Conservation (phyloP, 768 basidiomycete species). For the Lentinus brumalis region DNA sequence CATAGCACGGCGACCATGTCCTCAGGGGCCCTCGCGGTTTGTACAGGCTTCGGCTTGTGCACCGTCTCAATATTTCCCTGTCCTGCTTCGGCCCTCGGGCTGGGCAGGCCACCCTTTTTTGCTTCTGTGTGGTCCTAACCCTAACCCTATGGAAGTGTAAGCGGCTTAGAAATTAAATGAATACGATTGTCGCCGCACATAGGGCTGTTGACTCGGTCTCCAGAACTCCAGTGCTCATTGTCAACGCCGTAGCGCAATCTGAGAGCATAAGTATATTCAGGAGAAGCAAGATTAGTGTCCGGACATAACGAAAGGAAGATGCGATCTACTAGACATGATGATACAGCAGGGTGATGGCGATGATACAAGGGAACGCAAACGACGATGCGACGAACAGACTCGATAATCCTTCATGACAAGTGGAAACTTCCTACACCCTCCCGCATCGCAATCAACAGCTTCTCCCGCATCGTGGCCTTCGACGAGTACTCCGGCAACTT, state of each 20-base stretch:
- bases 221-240: too few relatives aligned
- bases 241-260: neutral
- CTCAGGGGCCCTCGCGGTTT: conserved; percentile 45
- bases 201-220: too few relatives aligned
- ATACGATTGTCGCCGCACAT: too few relatives aligned
- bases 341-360: conserved; percentile 22
- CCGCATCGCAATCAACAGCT: conserved; percentile 80
- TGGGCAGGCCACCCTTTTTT: conserved; percentile 21
- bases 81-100: conserved; percentile 27
- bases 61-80: conserved; percentile 32
- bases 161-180: too few relatives aligned
- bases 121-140: conserved; percentile 13
- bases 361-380: conserved; percentile 16
- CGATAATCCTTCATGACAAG: conserved; percentile 64
- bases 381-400: neutral
- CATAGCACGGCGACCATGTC: conserved; percentile 53
- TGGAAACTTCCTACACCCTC: conserved; percentile 98
- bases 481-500: conserved; percentile 96
- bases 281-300: conserved; percentile 14
- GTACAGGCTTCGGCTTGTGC: conserved; percentile 42
- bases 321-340: conserved; percentile 21
- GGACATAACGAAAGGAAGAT: conserved; percentile 2
- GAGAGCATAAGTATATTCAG: neutral
- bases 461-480: conserved; percentile 81
- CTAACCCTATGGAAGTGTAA: conserved; percentile 22